Base-by-base conservation (phyloP, 176 grass and related monocot species). In the Themeda triandra region DNA sequence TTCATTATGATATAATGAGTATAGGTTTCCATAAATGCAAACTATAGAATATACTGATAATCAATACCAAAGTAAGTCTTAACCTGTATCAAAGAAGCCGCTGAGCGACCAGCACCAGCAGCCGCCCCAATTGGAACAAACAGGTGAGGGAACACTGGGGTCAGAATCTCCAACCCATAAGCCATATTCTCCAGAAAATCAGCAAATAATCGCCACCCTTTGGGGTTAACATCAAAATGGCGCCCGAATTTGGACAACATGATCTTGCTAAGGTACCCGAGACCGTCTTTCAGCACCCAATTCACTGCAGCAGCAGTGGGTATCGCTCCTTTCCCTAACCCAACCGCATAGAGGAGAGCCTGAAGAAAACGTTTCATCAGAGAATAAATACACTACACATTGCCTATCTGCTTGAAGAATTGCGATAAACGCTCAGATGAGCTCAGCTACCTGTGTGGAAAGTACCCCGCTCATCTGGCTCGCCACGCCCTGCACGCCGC, bases 231-330 rank as follows among this genome's bases (percentile, higher is more conserved):
- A 88, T 98, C 93, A 13, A 98, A 95, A 86, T 98, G 93, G 10
- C 96, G 79, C 17, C 96, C 96, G 6, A 98, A 93, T 83, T 95
- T 95, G 1, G 96, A 98, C 8, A 98, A 31, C 6, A 93, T 75
- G 86, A 98, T 98, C 87, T 98, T 98, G 91, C 93, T 95, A 17
- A 98, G 73, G 87, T 95, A 98, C 23, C 93, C 92, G 1, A 98
- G 87, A 27, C 96, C 96, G 72, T 98, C 93, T 65, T 98, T 98
- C 28, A 98, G 87, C 9, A 98, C 93, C 93, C 93, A 98, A 83
- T 95, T 98, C 69, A 98, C 86, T 0, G 93, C 93, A 2, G 95
- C 96, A 14, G 96, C 93, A 21, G 89, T 93, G 1, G 93, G 93
- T 68, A 98, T 98, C 2, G 91, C 89, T 18, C 96, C 95, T 90